A percentile compares a stretch with the other conserved stretches of the same genome.
phyloP scores from a whole-genome alignment of 306 rosid genomes.

The Inga leiocalycina region DNA sequence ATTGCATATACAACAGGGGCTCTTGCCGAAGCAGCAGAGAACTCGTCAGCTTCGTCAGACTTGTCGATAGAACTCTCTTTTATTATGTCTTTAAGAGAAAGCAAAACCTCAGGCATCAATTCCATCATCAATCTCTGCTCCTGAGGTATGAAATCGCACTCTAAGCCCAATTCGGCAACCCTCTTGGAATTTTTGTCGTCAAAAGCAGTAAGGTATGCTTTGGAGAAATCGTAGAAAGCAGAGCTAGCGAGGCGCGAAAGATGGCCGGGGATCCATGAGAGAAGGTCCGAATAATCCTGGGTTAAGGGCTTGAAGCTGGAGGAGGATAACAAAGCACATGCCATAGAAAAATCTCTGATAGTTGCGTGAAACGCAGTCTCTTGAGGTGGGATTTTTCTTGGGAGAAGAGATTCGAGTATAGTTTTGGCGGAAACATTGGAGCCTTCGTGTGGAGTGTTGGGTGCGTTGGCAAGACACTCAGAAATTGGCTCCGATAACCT shows the following conservation, averaged over 20 bases:
- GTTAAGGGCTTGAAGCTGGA: conserved; percentile 46
- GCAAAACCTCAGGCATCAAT: conserved; percentile 66
- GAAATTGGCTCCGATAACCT: conserved; percentile 62
- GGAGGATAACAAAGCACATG: conserved; percentile 69
- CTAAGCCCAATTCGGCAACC: conserved; percentile 52
- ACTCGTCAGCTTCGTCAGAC: conserved; percentile 59
- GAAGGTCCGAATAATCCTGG: conserved; percentile 42
- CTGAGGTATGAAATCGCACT: conserved; percentile 37
- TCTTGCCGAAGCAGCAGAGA: conserved; percentile 85
- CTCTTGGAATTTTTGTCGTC: conserved; percentile 34
- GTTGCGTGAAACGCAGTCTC: conserved; percentile 38
- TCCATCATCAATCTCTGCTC: conserved; percentile 67
- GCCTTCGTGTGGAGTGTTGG: conserved; percentile 44
- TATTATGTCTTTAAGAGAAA: conserved; percentile 62
- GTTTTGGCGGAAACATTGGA: conserved; percentile 59
- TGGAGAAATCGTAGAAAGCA: conserved; percentile 55
- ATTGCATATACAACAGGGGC: conserved; percentile 72
- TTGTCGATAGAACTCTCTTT: conserved; percentile 78
- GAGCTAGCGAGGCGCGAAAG: conserved; percentile 52
- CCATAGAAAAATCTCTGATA: conserved; percentile 67
- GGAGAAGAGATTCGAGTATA: conserved; percentile 65
- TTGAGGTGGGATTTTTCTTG: conserved; percentile 20
- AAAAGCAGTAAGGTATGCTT: conserved; percentile 40
- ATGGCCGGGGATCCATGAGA: conserved; percentile 72
- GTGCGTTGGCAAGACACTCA: conserved; percentile 43